These are phyloP conservation scores for Fusarium metavorans DNA, from an alignment of 2,329 filamentous ascomycete genomes.

Conservation along the genomic window DNA sequence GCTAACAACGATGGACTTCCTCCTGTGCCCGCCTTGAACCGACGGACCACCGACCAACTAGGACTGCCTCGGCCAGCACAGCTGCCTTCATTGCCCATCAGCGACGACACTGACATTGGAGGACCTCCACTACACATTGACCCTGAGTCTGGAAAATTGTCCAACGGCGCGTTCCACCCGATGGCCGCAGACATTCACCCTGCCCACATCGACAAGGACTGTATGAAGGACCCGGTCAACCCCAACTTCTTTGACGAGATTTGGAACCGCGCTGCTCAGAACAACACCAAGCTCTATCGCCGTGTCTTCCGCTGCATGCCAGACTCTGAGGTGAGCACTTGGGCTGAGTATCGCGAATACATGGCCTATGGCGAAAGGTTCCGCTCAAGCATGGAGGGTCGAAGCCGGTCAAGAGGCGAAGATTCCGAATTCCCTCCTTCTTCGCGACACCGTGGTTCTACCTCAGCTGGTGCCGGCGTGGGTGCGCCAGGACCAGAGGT, in stretches of 20 bases:
- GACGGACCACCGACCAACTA: conserved; percentile 74
- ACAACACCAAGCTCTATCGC: conserved; percentile 95
- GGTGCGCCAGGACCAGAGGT: conserved; percentile 56
- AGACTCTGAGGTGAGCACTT: conserved; percentile 91
- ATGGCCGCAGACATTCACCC: conserved; percentile 76
- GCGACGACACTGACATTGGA: conserved; percentile 86
- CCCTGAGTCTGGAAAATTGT: conserved; percentile 61
- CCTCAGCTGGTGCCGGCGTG: conserved; percentile 55
- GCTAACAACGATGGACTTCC: conserved; percentile 65
- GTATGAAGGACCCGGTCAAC: conserved; percentile 91
- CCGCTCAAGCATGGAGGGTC: conserved; percentile 73
- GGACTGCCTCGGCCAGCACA: conserved; percentile 77
- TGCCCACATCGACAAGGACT: conserved; percentile 85
- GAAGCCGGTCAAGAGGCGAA: conserved; percentile 57
- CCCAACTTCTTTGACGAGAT: conserved; percentile 86
- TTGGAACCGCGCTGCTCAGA: conserved; percentile 88
- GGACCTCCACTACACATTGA: conserved; percentile 74
- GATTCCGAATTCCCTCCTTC: conserved; percentile 61
- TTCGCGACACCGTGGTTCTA: conserved; percentile 46
- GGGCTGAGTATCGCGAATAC: conserved; percentile 93
- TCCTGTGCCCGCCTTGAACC: conserved; percentile 67
- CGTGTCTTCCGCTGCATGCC: conserved; percentile 97
- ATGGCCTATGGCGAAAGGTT: conserved; percentile 83
- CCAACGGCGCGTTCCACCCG: conserved; percentile 60
- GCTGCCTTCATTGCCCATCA: conserved; percentile 75